Base-by-base conservation (phyloP, 2,329 filamentous ascomycete genomes). In the Stagonosporopsis vannaccii region DNA sequence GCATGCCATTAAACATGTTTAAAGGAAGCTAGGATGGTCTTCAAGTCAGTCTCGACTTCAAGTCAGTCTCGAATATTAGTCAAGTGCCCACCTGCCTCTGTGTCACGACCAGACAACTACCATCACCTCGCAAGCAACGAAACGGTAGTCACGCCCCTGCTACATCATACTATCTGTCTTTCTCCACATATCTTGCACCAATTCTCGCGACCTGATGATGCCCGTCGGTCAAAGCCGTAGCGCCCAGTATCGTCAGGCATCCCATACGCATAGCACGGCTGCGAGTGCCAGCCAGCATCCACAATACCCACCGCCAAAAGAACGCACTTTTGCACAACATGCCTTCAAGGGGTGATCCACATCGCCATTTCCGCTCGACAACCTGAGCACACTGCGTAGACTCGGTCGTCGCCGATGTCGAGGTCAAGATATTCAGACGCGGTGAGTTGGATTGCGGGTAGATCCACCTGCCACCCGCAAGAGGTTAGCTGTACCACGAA, bases 401-500 rank as follows among this genome's bases (percentile, higher is more conserved):
- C 32, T 43, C 7, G 28, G 47, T 47, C 35, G 22, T 47, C 53
- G 52, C 53, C 55, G 60, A 54, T 44, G 48, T 46, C 36, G 33
- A 47, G 50, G 40, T 59, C 23, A 42, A 25, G 35, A 41, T 54
- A 20, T 48, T 60, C 42, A 58, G 59, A 59, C 66, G 52, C 63
- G 66, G 68, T 69, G 66, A 67, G 61, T 48, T 62, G 50, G 45
- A 57, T 51, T 50, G 58, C 59, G 47, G 56, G 45, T 56, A 45
- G 55, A 58, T 48, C 62, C 61, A 62, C 56, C 55, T 56, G 45
- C 51, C 25, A 57, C 37, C 58, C 44, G 17, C 9, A 58, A 58
- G 13, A 9, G 59, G 65, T 48, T 69, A 64, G 61, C 51, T 35
- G 42, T 43, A 39, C 17, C n/a, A 49, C 37, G 12, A 26, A 30